phyloP scores from a whole-genome alignment of 139 green algal genomes.

The Picochlorum costavermella region DNA sequence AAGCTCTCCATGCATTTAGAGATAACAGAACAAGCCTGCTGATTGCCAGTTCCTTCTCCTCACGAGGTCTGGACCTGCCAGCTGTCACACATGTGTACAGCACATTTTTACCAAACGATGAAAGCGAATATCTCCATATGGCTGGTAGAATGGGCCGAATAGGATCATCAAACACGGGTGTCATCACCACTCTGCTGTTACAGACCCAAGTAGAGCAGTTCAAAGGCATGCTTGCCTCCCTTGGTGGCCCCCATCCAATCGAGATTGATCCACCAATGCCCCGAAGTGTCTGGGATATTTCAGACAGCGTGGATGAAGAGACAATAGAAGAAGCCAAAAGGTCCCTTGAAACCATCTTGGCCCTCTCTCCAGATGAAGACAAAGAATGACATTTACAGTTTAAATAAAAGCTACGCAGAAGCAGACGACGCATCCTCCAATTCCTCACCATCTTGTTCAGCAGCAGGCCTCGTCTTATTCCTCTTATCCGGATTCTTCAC shows the following conservation, averaged over 20 bases:
- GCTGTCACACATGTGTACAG: slow-evolving; percentile 80
- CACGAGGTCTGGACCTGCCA: slow-evolving; percentile 75
- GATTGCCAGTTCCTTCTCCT: slow-evolving; percentile 52
- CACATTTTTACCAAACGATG: slow-evolving; percentile 42
- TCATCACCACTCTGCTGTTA: slow-evolving; percentile 54
- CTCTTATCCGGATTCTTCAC: slow-evolving; percentile 42
- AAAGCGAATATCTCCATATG: slow-evolving; percentile 68
- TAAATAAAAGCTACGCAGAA: background rate
- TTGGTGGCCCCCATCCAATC: slow-evolving; percentile 43
- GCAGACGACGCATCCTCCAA: too few relatives aligned
- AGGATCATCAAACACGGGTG: slow-evolving; percentile 39
- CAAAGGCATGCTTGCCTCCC: background rate
- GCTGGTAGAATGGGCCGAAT: slow-evolving; percentile 68
- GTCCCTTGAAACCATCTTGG: slow-evolving; percentile 5
- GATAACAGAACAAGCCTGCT: slow-evolving; percentile 61
- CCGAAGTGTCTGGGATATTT: background rate
- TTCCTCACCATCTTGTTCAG: too few relatives aligned
- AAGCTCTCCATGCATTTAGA: slow-evolving; percentile 58
- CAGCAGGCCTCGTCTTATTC: background rate
- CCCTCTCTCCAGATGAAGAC: slow-evolving; percentile 9
- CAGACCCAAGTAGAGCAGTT: slow-evolving; percentile 28
- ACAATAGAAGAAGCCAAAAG: slow-evolving; percentile 11
- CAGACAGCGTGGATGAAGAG: background rate
- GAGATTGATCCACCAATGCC: background rate
- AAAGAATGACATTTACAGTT: background rate